These are phyloP conservation scores for Syncephalis fuscata DNA, from an alignment of 371 early-diverging fungal genomes.

Conservation along the genomic window DNA sequence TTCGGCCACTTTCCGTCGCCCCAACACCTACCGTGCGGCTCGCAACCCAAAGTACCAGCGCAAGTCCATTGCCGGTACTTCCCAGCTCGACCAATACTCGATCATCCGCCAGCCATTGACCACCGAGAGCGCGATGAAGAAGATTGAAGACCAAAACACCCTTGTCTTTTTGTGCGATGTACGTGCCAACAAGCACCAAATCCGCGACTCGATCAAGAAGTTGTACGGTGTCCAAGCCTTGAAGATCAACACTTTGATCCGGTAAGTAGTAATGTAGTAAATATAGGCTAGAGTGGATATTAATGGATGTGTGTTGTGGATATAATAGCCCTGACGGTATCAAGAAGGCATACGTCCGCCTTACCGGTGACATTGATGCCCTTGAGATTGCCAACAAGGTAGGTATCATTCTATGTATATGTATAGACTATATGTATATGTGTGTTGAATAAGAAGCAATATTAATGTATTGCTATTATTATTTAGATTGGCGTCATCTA, in stretches of 20 bases:
- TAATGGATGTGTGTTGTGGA: no score
- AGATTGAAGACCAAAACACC: slow-evolving; percentile 98
- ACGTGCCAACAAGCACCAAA: slow-evolving; percentile 96
- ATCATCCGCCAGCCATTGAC: slow-evolving; percentile 87
- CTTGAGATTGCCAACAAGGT: slow-evolving; percentile 95
- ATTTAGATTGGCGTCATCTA: slow-evolving; percentile 10
- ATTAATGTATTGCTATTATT: not conserved
- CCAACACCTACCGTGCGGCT: slow-evolving; percentile 82
- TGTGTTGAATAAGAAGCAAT: no score
- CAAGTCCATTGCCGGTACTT: slow-evolving; percentile 63
- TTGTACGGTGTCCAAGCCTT: slow-evolving; percentile 89
- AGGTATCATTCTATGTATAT: slow-evolving; percentile 10
- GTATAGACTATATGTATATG: not conserved
- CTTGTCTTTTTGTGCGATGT: slow-evolving; percentile 95
- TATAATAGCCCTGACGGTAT: slow-evolving; percentile 65
- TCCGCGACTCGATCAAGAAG: slow-evolving; percentile 92
- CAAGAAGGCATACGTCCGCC: slow-evolving; percentile 99
- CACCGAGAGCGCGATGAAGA: slow-evolving; percentile 98
- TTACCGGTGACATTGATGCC: slow-evolving; percentile 92
- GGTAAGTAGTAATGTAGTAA: slow-evolving; percentile 15
- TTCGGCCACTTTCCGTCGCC: slow-evolving; percentile 79
- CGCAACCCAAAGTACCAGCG: slow-evolving; percentile 87
- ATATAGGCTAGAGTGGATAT: no score
- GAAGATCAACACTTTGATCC: slow-evolving; percentile 96
- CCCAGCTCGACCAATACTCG: slow-evolving; percentile 73